Evolutionary conservation across 1,284 basidiomycete species (phyloP), one percentile per base, ranked within the genome.

Genomic region (Tilletia walkeri): DNA sequence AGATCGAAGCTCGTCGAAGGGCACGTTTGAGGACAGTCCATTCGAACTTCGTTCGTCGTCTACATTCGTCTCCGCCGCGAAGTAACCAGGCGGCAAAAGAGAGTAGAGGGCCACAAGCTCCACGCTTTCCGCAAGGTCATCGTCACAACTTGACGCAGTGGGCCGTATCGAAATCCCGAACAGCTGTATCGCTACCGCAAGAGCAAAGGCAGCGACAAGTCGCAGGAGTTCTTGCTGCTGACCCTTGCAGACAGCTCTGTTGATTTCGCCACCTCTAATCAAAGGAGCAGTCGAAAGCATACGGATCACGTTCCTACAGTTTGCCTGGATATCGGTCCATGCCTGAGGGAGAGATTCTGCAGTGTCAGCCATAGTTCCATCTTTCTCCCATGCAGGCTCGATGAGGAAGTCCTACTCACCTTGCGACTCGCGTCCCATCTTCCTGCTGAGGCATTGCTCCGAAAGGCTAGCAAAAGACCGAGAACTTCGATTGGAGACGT

Each of bases 161-260:
- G 59, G 59, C 9, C 18, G 39, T 3, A 63, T 63, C 36, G 30
- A 16, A 16, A 18, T 20, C 12, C 59, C 59, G 20, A 63, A 63
- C 12, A 63, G 34, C 18, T 63, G 59, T 4, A 63, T 4, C 36
- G 59, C 59, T 14, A 63, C 36, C 30, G 34, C 30, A 18, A 63
- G 59, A n/a, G 59, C 59, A 39, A 63, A 63, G 36, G 59, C 59
- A 41, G 59, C 59, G n/a, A 18, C 16, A 7, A 63, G 59, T 38
- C 34, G 59, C 9, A 63, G 59, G 34, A 38, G 7, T 20, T 63
- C 59, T 63, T 16, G 59, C n/a, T 18, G 50, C 59, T 63, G 59
- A 20, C 34, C 39, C 6, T 10, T 12, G 59, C 18, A 34, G 30
- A 14, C 34, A 3, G 38, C 14, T 14, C 34, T 3, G 20, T 24